Evolutionary conservation across 441 rosid species (phyloP).

Genomic region (Kokia cookei): DNA sequence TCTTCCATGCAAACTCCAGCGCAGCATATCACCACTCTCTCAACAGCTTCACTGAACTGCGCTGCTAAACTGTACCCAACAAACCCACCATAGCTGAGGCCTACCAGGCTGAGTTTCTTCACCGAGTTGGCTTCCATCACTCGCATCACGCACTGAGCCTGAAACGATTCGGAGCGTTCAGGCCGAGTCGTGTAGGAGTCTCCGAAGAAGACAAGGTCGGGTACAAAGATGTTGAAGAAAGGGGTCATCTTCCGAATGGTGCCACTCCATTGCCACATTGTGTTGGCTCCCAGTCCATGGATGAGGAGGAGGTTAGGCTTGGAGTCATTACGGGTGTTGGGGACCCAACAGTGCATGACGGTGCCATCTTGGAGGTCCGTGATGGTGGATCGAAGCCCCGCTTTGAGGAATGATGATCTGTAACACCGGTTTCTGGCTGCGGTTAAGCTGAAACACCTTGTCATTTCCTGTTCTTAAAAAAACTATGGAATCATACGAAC

Average conservation of each 20-base stretch:
- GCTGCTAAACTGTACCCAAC: slow-evolving; percentile 70
- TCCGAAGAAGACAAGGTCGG: slow-evolving; percentile 68
- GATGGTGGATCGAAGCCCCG: slow-evolving; percentile 46
- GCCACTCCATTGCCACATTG: slow-evolving; percentile 77
- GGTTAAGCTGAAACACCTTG: slow-evolving; percentile 61
- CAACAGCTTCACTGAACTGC: slow-evolving; percentile 48
- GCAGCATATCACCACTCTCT: slow-evolving; percentile 55
- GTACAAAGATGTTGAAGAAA: slow-evolving; percentile 59
- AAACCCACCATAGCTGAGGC: slow-evolving; percentile 84
- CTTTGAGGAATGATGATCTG: slow-evolving; percentile 35
- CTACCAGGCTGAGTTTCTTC: slow-evolving; percentile 43
- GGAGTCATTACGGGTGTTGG: slow-evolving; percentile 24
- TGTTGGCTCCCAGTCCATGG: slow-evolving; percentile 74
- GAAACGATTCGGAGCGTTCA: slow-evolving; percentile 67
- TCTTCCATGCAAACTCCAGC: slow-evolving; percentile 81
- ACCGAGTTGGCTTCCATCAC: slow-evolving; percentile 53
- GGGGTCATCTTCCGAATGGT: slow-evolving; percentile 33
- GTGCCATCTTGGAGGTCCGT: slow-evolving; percentile 69
- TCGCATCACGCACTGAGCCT: slow-evolving; percentile 63
- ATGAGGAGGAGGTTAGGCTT: slow-evolving; percentile 67
- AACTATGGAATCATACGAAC: background rate
- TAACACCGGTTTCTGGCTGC: slow-evolving; percentile 39
- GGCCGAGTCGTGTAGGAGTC: slow-evolving; percentile 62
- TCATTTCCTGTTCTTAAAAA: slow-evolving; percentile 20
- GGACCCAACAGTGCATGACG: slow-evolving; percentile 71